Conservation (phyloP, 1,284 basidiomycete genomes). For the Puccinia novopanici region DNA sequence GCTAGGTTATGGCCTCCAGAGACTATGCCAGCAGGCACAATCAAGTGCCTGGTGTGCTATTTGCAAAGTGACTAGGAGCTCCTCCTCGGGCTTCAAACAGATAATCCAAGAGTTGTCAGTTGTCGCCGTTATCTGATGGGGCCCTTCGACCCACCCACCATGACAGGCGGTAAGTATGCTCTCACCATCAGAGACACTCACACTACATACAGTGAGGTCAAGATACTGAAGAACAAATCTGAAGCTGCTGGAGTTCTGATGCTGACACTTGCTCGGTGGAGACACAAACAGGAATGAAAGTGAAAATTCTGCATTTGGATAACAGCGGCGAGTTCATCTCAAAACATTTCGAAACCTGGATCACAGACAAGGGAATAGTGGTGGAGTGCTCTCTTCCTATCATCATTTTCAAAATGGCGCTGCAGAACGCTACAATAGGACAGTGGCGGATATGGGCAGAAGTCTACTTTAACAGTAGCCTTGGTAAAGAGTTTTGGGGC, state of each 20-base stretch:
- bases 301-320: background rate
- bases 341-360: background rate
- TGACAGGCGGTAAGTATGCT: background rate
- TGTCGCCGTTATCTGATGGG: background rate
- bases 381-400: background rate
- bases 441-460: too few relatives aligned
- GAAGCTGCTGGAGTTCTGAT: too few relatives aligned
- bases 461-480: too few relatives aligned
- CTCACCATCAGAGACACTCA: too few relatives aligned
- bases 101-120: background rate
- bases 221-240: too few relatives aligned
- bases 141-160: background rate
- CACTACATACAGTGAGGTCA: too few relatives aligned
- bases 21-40: background rate
- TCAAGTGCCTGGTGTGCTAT: too few relatives aligned
- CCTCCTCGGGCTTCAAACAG: background rate
- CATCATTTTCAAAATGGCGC: too few relatives aligned
- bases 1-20: background rate
- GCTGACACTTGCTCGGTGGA: background rate
- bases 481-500: too few relatives aligned
- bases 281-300: background rate
- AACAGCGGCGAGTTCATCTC: background rate
- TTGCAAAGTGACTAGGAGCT: too few relatives aligned
- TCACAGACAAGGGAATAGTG: background rate
- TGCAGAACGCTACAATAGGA: too few relatives aligned